Conservation (phyloP, 768 basidiomycete species). For the Sporobolomyces pararoseus region DNA sequence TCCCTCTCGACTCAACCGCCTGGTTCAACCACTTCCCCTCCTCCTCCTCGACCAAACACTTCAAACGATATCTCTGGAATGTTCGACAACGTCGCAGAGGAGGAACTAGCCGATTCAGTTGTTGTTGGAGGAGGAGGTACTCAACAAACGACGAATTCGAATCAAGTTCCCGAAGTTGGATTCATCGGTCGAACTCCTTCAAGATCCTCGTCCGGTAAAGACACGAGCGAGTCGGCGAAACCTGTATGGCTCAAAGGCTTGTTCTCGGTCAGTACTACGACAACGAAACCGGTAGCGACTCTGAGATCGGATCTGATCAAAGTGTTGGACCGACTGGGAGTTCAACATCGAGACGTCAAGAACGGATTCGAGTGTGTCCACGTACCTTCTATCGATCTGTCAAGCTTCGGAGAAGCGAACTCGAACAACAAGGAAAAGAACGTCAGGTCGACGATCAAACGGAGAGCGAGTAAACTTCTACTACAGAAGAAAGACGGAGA, state of each 20-base stretch:
- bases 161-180: slow-evolving; percentile 2
- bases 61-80: slow-evolving; percentile 29
- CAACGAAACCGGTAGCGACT: slow-evolving; percentile 73
- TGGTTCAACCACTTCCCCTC: neutral
- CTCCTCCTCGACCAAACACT: slow-evolving; percentile 14
- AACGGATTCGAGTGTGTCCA: slow-evolving; percentile 95
- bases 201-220: slow-evolving; percentile 4
- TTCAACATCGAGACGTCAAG: slow-evolving; percentile 85
- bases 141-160: neutral
- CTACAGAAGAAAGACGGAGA: slow-evolving; percentile 26
- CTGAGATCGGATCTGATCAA: slow-evolving; percentile 79
- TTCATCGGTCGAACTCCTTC: slow-evolving; percentile 18
- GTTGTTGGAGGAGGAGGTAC: neutral
- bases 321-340: slow-evolving; percentile 89
- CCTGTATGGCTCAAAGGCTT: slow-evolving; percentile 93
- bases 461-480: slow-evolving; percentile 35
- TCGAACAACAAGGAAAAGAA: slow-evolving; percentile 13
- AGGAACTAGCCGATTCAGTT: slow-evolving; percentile 25
- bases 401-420: slow-evolving; percentile 56
- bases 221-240: slow-evolving; percentile 58
- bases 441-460: slow-evolving; percentile 23
- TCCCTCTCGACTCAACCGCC: neutral
- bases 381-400: slow-evolving; percentile 84
- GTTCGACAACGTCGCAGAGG: slow-evolving; percentile 34
- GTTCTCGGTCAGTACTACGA: slow-evolving; percentile 94